Evolutionary conservation across 495 filamentous ascomycete genomes (phyloP), one percentile per base, ranked within the genome.

Genomic region (Cenococcum geophilum): DNA sequence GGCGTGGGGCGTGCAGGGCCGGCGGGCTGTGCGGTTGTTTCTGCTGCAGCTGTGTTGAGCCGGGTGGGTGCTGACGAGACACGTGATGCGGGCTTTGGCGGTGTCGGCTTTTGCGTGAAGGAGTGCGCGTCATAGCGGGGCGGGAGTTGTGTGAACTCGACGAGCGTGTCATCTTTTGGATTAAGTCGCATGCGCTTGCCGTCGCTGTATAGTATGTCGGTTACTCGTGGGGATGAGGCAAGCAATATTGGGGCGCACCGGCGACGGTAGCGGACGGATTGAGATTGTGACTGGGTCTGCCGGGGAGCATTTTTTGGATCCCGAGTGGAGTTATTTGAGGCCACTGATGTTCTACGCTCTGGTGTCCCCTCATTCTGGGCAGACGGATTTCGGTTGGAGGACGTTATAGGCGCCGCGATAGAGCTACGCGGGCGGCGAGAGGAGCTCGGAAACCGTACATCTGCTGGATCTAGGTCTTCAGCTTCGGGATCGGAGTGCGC

Each of bases 111-210:
- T 42, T 61, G 60, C 47, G 62, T 48, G 50, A 68, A 68, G 34
- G 56, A 60, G 55, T 68, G 66, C 4, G 50, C 66, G 22, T 68
- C 66, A 55, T 68, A 68, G 48, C 66, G 61, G 5, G 66, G 66
- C 16, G 66, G 62, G 27, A 59, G 61, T 9, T 42, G 35, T 3
- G 48, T 49, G 55, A 55, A 65, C 3, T 57, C 50, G 9, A 64
- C 55, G 18, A 75, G 62, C 45, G 66, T 23, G 50, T 71, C 59
- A 51, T 70, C 68, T 14, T 68, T 66, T 51, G 64, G 64, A 61
- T 73, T 67, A 61, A 76, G 72, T 14, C 67, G 66, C 58, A 74
- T 60, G 60, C 74, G 72, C 40, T 60, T 58, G 50, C 70, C 74
- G 18, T 67, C 20, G 55, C 57, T 68, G 60, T 73, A 71, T 0